Base-by-base conservation (phyloP, 2,329 filamentous ascomycete species). In the Penicillium hordei region DNA sequence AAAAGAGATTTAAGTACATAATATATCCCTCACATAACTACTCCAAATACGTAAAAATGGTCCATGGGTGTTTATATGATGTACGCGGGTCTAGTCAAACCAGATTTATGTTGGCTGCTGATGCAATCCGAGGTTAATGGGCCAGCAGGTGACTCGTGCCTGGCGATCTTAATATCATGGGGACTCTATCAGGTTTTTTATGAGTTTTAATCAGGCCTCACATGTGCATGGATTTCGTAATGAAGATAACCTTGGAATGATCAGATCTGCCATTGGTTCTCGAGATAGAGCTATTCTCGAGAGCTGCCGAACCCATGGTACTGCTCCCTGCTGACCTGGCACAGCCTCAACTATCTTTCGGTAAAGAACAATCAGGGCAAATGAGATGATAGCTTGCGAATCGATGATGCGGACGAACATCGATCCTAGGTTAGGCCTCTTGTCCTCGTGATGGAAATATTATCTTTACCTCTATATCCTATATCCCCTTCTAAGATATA, bases 71-170 rank as follows among this genome's bases (percentile, higher is more conserved):
- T 33, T 15, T 33, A 33, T 6, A 33, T 33, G 29, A 31, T 31
- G 12, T 10, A 23, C 12, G 4, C 17, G 3, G 8, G 12, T 40
- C 15, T 31, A 10, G 19, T 45, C 5, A 50, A 50, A 55, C 53
- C 49, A 49, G 52, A 42, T 55, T 49, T 31, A 13, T n/a, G 36
- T 33, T 42, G 40, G 48, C 55, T 49, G 21, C 49, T 48, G 43
- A 57, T 48, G 55, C 34, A 52, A 57, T 56, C 13, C 36, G 8
- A 39, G 9, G 54, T 13, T 42, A 38, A 46, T 46, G 33, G 42
- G 34, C 12, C 34, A 31, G 19, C 46, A 25, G n/a, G 5, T 23
- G 12, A 36, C 39, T 44, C 13, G 54, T 52, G 36, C 54, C 54
- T 56, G 54, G 42, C 48, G 48, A 57, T 57, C 54, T 46, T 36